phyloP scores from a whole-genome alignment of 2,329 filamentous ascomycete species.

The Penicillium capsulatum region DNA sequence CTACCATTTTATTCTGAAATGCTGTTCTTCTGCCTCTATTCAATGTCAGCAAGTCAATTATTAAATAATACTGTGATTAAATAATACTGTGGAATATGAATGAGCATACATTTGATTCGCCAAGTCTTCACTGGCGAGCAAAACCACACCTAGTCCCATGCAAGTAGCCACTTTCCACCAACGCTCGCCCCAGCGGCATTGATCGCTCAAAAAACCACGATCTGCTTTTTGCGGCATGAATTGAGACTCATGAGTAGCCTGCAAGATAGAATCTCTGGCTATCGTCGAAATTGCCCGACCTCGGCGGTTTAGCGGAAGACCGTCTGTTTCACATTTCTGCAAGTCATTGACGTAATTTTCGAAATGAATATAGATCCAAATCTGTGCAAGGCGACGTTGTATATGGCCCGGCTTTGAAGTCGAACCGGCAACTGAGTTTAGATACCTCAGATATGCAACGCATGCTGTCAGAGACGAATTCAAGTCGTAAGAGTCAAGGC shows the following conservation, averaged over 20 bases:
- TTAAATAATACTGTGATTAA: slow-evolving; percentile 2
- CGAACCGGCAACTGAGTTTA: slow-evolving; percentile 3
- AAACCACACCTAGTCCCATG: slow-evolving; percentile 7
- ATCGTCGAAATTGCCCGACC: slow-evolving; percentile 6
- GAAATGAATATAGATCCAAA: slow-evolving; percentile 9
- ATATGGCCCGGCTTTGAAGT: slow-evolving; percentile 3
- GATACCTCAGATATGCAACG: slow-evolving; percentile 4
- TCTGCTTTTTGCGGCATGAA: slow-evolving; percentile 6
- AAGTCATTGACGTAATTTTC: slow-evolving; percentile 8
- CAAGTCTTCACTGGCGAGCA: slow-evolving; percentile 3
- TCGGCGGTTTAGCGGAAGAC: slow-evolving; percentile 1
- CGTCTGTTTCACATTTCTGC: slow-evolving; percentile 3
- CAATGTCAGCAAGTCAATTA: slow-evolving; percentile 7
- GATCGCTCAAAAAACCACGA: slow-evolving; percentile 4
- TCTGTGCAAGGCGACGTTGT: slow-evolving; percentile 4
- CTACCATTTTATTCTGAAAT: slow-evolving; percentile 11
- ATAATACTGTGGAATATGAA: too few species aligned
- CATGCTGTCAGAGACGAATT: slow-evolving; percentile 6
- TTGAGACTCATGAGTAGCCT: slow-evolving; percentile 3
- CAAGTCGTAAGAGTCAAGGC: not conserved
- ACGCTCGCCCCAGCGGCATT: slow-evolving; percentile 9
- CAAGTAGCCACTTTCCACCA: slow-evolving; percentile 9
- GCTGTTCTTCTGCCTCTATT: slow-evolving; percentile 8
- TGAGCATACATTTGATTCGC: slow-evolving; percentile 8
- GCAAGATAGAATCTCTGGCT: slow-evolving; percentile 7